A percentile compares a stretch with the other conserved stretches of the same genome.
phyloP scores from a whole-genome alignment of 257 asterid genomes.

The Lithospermum erythrorhizon region DNA sequence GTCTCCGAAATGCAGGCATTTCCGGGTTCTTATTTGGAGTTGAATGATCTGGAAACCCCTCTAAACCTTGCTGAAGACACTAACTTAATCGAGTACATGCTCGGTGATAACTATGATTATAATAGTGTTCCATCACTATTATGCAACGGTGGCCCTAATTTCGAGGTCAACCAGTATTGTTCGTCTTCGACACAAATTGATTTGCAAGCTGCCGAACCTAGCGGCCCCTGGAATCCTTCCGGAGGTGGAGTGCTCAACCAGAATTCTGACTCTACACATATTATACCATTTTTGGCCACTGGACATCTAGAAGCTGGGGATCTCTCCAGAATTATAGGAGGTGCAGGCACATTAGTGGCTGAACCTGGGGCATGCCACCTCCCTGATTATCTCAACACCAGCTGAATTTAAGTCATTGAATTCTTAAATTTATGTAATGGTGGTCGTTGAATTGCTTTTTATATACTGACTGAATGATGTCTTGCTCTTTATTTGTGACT shows the following conservation, averaged over 20 bases:
- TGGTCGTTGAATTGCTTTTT: no score
- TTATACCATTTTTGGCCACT: not conserved
- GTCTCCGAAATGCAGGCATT: conserved; percentile 13
- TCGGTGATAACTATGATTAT: no score
- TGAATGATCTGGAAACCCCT: conserved; percentile 36
- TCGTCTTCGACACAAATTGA: not conserved
- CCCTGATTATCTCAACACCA: no score
- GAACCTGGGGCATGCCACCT: no score
- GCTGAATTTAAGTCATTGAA: no score
- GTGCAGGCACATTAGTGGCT: not conserved
- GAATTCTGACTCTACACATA: not conserved
- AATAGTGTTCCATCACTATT: conserved; percentile 10
- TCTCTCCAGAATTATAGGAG: not conserved
- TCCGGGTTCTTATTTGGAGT: conserved; percentile 43
- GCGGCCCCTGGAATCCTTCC: not conserved
- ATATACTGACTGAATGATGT: no score
- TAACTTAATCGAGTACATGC: no score
- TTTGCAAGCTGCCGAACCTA: not conserved
- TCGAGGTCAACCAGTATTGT: not conserved
- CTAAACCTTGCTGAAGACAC: no score
- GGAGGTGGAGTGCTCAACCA: not conserved
- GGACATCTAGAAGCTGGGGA: not conserved
- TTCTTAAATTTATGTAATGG: no score
- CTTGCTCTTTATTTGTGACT: no score
- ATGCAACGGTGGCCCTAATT: not conserved